Evolutionary conservation across 31 red algal genomes (phyloP), one percentile per base, ranked within the genome.

Genomic region (Asparagopsis taxiformis): DNA sequence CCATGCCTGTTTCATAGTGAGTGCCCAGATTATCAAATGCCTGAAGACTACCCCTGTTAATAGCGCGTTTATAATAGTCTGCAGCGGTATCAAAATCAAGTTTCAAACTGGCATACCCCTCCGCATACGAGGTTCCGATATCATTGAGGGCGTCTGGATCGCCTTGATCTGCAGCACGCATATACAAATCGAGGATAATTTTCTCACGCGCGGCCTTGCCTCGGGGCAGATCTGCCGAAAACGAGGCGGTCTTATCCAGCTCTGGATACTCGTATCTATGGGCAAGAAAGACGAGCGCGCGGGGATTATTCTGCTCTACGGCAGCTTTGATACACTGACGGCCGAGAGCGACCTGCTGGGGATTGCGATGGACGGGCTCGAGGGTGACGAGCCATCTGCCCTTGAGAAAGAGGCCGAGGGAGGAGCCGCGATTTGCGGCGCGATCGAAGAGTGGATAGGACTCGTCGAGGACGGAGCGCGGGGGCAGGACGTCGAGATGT

Each of bases 1-100:
- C 71, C 81, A 86, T 86, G 24, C 81, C 81, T 2, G 81, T 86
- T 34, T 86, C 81, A 43, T 86, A 86, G 61, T 86, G 81, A 16
- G 81, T 86, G 31, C 70, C 81, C 25, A 86, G 59, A 35, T 86
- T 86, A 50, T 86, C 81, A 51, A 65, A 86, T 23, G 81, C 81
- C 35, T 67, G 62, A 1, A 75, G 39, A 67, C 44, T 57, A 8
- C 81, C 81, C 8, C 58, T 52, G 15, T 33, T 21, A 34, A 86
- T 86, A 10, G 70, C 81, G 33, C 59, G 62, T 36, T 50, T n/a
- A 38, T 86, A 86, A 32, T 67, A 69, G 8, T 66, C 23, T 16
- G 75, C 81, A 56, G 70, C 81, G 0, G 23, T 13, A 31, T 86
- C 81, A 62, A 86, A 86, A 31, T 86, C 81, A 13, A 3, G 22